These are phyloP conservation scores for Trametes sanguinea DNA, from an alignment of 768 basidiomycete genomes.

Conservation along the genomic window DNA sequence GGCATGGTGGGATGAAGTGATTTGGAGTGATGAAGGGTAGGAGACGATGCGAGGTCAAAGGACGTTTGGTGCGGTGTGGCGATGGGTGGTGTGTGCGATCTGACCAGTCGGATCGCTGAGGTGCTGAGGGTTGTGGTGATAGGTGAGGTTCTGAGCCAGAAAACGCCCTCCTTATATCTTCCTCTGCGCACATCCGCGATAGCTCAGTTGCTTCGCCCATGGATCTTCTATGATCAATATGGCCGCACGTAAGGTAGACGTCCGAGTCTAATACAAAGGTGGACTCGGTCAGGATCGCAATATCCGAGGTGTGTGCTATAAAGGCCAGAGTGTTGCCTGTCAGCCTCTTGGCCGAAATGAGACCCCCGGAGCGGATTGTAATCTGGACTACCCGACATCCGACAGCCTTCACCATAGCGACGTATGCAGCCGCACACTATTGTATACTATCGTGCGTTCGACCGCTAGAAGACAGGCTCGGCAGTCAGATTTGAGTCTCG, in stretches of 20 bases:
- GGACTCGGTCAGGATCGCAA: not conserved
- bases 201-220: too few species aligned
- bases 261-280: not conserved
- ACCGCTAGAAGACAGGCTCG: too few species aligned
- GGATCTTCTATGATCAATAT: not conserved
- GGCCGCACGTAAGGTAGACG: not conserved
- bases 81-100: not conserved
- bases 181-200: not conserved
- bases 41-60: not conserved
- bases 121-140: not conserved
- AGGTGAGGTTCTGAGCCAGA: not conserved
- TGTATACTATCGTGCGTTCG: too few species aligned
- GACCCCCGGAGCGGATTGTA: not conserved
- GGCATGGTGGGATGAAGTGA: conserved; percentile 6
- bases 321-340: not conserved
- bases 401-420: too few species aligned
- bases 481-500: too few species aligned
- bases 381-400: too few species aligned
- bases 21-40: not conserved
- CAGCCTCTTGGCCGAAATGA: not conserved
- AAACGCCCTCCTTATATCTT: not conserved
- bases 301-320: not conserved
- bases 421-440: too few species aligned
- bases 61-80: not conserved
- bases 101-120: conserved; percentile 11